Evolutionary conservation across 495 filamentous ascomycete genomes (phyloP), one percentile per base, ranked within the genome.

Genomic region (Aspergillus hancockii): DNA sequence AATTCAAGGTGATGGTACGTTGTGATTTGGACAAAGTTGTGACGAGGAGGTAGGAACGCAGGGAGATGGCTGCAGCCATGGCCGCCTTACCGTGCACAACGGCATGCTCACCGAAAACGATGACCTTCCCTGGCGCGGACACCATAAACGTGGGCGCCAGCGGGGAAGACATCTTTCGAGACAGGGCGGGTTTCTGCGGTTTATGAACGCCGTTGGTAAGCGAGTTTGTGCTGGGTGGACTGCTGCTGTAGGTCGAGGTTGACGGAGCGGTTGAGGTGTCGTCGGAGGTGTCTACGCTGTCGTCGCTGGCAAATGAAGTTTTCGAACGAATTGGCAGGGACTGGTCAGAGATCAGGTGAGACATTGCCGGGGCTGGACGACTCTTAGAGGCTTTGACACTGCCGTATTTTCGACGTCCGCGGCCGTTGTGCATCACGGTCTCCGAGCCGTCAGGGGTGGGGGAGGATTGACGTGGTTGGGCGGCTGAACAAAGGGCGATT

Each of bases 21-120:
- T 87, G 85, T 8, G 90, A 90, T 75, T 95, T 96, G 36, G 90
- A 90, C 38, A 95, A 85, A 13, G 92, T 89, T 10, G 91, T 94
- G 69, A 97, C 93, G 58, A 92, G 90, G 43, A 98, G 87, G 73
- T 97, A 98, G 40, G 93, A 98, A 23, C 94, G 91, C 23, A 98
- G 81, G 23, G 93, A 95, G 58, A 98, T 91, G 16, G 94, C 87
- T 19, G 93, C 94, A 41, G 94, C 94, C 73, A 98, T 91, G 54
- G 94, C 93, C 51, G 92, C 87, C 85, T 96, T 97, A 68, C 94
- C 94, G 67, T 98, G 84, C 10, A 98, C 94, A 2, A 97, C 94
- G 12, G 94, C 90, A 78, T 98, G 94, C 70, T 98, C 94, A 54
- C 94, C 94, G 73, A 89, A 97, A 18, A 97, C 90, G 69, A 98